A percentile compares a stretch with the other conserved stretches of the same genome.
Conservation (phyloP, 2,329 filamentous ascomycete species). For the Phaeosphaeria sp. region DNA sequence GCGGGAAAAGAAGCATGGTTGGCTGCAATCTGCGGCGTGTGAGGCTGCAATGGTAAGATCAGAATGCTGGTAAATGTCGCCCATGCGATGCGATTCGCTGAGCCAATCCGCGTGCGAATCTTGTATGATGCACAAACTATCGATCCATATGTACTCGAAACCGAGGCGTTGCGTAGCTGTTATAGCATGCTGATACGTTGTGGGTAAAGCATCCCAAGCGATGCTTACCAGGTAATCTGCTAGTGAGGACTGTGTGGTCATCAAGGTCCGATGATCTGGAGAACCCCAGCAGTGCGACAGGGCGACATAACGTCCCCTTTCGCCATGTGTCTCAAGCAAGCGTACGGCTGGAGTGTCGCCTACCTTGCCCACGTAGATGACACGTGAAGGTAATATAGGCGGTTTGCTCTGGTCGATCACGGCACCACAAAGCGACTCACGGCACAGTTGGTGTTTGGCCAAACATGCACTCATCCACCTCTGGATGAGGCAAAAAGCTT, state of each 20-base stretch:
- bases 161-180: constrained; percentile 12
- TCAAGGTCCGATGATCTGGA: constrained; percentile 20
- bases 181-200: constrained; percentile 20
- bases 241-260: constrained; percentile 22
- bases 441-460: constrained; percentile 20
- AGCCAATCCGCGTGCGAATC: constrained; percentile 20
- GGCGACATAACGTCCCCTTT: neutral
- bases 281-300: constrained; percentile 29
- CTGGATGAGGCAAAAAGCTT: constrained; percentile 24
- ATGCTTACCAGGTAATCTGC: constrained; percentile 16
- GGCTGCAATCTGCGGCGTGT: constrained; percentile 20
- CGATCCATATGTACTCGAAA: constrained; percentile 26
- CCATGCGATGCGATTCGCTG: constrained; percentile 22
- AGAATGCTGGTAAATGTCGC: constrained; percentile 19
- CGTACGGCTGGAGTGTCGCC: neutral
- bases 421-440: constrained; percentile 19
- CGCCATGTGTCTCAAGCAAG: neutral
- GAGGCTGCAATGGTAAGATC: constrained; percentile 20
- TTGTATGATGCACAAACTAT: constrained; percentile 23
- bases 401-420: constrained; percentile 18
- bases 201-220: constrained; percentile 8
- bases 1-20: constrained; percentile 22
- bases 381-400: constrained; percentile 24
- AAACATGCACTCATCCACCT: constrained; percentile 27
- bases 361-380: constrained; percentile 13